These are phyloP conservation scores for Chrysochromulina parva DNA, from an alignment of 78 protist genomes.

Conservation along the genomic window DNA sequence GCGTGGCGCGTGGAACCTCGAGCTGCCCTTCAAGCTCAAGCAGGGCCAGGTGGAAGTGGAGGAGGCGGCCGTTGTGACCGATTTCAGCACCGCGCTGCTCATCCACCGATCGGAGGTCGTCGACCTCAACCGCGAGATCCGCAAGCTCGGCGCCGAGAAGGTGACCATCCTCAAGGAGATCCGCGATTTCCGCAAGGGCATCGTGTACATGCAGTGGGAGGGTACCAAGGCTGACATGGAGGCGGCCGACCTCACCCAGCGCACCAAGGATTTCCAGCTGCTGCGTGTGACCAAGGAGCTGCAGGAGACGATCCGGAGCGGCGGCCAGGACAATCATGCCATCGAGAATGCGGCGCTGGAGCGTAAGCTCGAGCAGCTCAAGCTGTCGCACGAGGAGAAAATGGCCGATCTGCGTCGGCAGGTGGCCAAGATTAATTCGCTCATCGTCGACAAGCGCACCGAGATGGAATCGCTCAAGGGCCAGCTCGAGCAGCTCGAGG, in stretches of 20 bases:
- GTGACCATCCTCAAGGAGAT: slow-evolving; percentile 44
- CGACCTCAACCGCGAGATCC: slow-evolving; percentile 43
- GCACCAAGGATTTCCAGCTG: slow-evolving; percentile 59
- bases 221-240: slow-evolving; percentile 37
- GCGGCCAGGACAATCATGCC: neutral
- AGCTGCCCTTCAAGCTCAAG: slow-evolving; percentile 37
- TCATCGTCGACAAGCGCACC: neutral
- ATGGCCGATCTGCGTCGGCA: neutral
- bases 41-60: slow-evolving; percentile 76
- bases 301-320: slow-evolving; percentile 61
- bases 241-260: slow-evolving; percentile 17
- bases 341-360: neutral
- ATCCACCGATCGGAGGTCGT: slow-evolving; percentile 2
- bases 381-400: neutral
- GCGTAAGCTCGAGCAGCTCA: neutral
- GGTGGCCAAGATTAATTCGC: neutral
- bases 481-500: neutral
- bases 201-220: slow-evolving; percentile 58
- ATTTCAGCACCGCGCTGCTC: slow-evolving; percentile 44
- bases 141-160: slow-evolving; percentile 40
- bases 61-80: slow-evolving; percentile 61
- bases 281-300: slow-evolving; percentile 70
- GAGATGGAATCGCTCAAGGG: neutral
- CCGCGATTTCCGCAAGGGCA: slow-evolving; percentile 32
- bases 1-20: neutral